phyloP scores from a whole-genome alignment of 2,329 filamentous ascomycete species.

The Calonectria pseudoturangicola region DNA sequence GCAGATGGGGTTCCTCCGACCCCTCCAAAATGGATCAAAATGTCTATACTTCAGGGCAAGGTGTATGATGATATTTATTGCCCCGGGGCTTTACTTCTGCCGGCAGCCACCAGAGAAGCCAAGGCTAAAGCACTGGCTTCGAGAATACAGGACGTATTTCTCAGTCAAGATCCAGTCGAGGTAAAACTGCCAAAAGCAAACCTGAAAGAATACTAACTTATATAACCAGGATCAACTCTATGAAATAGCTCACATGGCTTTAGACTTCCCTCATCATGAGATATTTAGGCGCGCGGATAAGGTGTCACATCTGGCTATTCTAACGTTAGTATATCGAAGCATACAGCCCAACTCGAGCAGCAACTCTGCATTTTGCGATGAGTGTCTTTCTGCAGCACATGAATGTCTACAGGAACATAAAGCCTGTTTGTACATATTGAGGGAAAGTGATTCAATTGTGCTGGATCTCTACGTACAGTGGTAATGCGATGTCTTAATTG shows the following conservation, averaged over 20 bases:
- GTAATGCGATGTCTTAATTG: not conserved
- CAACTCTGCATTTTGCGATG: constrained; percentile 1
- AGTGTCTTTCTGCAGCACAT: not conserved
- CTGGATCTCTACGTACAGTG: not conserved
- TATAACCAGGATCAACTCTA: not conserved
- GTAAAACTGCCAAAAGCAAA: not conserved
- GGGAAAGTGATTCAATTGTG: not conserved
- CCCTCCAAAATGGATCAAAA: constrained; percentile 9
- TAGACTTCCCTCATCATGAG: not conserved
- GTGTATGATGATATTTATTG: constrained; percentile 1
- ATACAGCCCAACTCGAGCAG: not conserved
- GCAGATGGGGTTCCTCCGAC: no score
- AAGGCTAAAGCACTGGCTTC: not conserved
- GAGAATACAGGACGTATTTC: not conserved
- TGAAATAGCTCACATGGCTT: not conserved
- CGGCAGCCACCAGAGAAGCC: not conserved
- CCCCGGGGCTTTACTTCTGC: constrained; percentile 8
- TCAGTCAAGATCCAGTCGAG: not conserved
- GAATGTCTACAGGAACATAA: constrained; percentile 4
- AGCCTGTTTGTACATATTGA: not conserved
- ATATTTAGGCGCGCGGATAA: not conserved
- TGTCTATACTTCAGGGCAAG: not conserved
- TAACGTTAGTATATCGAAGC: constrained; percentile 5
- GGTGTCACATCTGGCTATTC: not conserved
- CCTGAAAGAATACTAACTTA: not conserved